Evolutionary conservation across 148 eudicot genomes (phyloP).

Genomic region (Rhododendron griersonianum): DNA sequence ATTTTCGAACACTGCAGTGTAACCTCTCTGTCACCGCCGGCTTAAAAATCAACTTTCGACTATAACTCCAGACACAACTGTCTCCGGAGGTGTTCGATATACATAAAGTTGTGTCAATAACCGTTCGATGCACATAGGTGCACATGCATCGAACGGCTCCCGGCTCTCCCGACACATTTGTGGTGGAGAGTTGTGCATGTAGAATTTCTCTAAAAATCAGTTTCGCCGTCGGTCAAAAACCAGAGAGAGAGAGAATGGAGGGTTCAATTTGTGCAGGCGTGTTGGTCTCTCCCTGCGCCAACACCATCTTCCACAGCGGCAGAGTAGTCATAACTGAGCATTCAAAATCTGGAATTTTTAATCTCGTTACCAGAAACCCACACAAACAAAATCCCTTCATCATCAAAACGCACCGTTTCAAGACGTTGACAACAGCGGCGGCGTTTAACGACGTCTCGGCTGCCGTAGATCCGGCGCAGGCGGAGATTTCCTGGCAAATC

Average conservation of each 20-base stretch:
- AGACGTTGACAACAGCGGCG: neutral
- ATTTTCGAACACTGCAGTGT: neutral
- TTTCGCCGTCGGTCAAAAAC: neutral
- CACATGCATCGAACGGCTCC: too few relatives aligned
- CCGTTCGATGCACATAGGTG: too few relatives aligned
- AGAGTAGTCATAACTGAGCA: neutral
- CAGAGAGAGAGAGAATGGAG: neutral
- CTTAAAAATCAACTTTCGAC: neutral
- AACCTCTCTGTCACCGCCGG: neutral
- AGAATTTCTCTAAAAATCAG: neutral
- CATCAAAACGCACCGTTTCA: neutral
- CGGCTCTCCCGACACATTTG: too few relatives aligned
- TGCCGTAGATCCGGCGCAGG: conserved; percentile 35
- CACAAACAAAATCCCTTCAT: neutral
- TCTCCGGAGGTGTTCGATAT: too few relatives aligned
- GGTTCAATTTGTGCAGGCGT: neutral
- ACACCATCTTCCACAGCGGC: neutral
- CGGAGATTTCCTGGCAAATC: conserved; percentile 64
- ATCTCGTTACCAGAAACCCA: neutral
- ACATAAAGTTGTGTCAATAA: too few relatives aligned
- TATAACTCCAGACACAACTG: too few relatives aligned
- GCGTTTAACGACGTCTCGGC: conserved; percentile 24
- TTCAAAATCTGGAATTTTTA: neutral
- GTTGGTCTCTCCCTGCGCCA: neutral
- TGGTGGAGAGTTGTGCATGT: neutral